phyloP scores from a whole-genome alignment of 257 asterid species.

The Cynanchum wilfordii region DNA sequence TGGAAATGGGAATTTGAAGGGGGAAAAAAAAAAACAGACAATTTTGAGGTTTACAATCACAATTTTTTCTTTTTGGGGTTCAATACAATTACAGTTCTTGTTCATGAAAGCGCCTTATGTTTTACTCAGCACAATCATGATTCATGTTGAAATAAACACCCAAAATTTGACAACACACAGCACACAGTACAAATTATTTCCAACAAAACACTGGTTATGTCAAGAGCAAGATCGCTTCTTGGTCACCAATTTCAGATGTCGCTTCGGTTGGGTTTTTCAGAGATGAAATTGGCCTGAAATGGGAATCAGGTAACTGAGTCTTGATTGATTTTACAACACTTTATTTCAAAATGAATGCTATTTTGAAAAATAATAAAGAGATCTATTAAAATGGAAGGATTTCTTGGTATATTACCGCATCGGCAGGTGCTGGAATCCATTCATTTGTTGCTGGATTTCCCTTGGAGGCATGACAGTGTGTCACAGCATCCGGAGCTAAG shows the following conservation, averaged over 20 bases:
- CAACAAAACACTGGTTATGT: not conserved
- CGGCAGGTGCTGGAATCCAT: conserved; percentile 66
- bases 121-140: not conserved
- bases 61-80: no score
- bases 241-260: conserved; percentile 13
- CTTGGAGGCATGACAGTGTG: conserved; percentile 50
- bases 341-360: not conserved
- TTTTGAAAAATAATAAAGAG: not conserved
- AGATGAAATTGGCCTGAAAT: conserved; percentile 42
- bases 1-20: not conserved
- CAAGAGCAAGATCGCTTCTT: not conserved
- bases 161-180: not conserved
- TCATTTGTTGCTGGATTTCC: conserved; percentile 99
- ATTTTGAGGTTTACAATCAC: not conserved
- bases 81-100: not conserved
- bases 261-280: conserved; percentile 53
- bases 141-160: not conserved
- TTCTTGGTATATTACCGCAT: conserved; percentile 26
- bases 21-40: not conserved
- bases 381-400: no score
- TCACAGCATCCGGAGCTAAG: conserved; percentile 37
- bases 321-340: not conserved
- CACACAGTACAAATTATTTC: not conserved
- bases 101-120: not conserved
- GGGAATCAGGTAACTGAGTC: not conserved